phyloP scores from a whole-genome alignment of 495 filamentous ascomycete genomes.

The Aspergillus panamensis region DNA sequence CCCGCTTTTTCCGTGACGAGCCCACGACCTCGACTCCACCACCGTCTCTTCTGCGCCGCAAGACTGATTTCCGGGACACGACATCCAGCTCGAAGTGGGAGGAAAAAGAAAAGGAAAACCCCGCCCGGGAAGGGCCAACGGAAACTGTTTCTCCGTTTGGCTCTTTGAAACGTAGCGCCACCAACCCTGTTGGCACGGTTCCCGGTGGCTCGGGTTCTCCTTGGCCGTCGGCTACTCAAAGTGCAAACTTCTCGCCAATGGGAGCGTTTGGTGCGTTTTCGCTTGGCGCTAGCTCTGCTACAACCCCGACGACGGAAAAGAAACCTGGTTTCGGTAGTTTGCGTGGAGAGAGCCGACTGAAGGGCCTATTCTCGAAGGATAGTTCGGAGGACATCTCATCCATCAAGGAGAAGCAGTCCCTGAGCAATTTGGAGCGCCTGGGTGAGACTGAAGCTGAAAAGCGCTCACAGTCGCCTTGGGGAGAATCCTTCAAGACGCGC shows the following conservation, averaged over 20 bases:
- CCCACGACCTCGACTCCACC: conserved; percentile 57
- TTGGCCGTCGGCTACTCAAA: conserved; percentile 61
- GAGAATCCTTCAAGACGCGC: conserved; percentile 48
- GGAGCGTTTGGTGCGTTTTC: conserved; percentile 88
- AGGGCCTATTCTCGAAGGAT: conserved; percentile 76
- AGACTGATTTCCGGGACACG: conserved; percentile 62
- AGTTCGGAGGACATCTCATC: conserved; percentile 60
- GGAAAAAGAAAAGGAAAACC: conserved; percentile 45
- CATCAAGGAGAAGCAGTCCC: conserved; percentile 52
- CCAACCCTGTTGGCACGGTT: conserved; percentile 53
- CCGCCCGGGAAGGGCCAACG: conserved; percentile 30
- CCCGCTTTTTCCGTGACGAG: conserved; percentile 58
- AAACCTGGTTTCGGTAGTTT: conserved; percentile 61
- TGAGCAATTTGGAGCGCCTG: conserved; percentile 52
- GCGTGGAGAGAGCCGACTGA: conserved; percentile 77
- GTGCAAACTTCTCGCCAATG: conserved; percentile 62
- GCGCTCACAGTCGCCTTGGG: conserved; percentile 52
- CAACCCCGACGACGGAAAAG: conserved; percentile 62
- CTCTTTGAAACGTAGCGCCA: conserved; percentile 66
- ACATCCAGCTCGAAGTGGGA: conserved; percentile 31
- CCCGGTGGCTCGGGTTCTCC: conserved; percentile 58
- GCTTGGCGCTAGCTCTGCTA: conserved; percentile 45
- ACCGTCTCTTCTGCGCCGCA: conserved; percentile 66
- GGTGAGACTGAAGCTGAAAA: conserved; percentile 47
- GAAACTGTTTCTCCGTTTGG: conserved; percentile 56